Conservation (phyloP, 1,284 basidiomycete species). For the Cryptococcus depauperatus region DNA sequence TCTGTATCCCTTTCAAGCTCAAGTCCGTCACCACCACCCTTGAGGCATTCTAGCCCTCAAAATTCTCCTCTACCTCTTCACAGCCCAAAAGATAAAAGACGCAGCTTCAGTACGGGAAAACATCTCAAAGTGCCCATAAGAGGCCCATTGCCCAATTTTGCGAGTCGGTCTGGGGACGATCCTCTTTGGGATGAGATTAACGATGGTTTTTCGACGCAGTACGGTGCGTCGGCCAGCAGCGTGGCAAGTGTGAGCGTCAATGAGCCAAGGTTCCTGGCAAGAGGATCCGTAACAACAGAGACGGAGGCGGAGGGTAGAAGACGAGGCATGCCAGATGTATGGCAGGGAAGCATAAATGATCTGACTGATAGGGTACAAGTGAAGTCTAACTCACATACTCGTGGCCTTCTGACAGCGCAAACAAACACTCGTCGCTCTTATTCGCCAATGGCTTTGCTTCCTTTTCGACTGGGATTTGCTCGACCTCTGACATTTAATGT, state of each 20-base stretch:
- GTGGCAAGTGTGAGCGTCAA: slow-evolving; percentile 18
- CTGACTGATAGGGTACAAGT: slow-evolving; percentile 1
- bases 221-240: slow-evolving; percentile 29
- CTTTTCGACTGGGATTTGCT: slow-evolving; percentile 7
- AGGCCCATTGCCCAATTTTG: too few relatives aligned
- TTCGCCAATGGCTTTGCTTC: slow-evolving; percentile 21
- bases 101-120: background rate
- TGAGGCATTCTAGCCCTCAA: too few relatives aligned
- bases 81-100: background rate
- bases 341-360: slow-evolving; percentile 8
- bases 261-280: slow-evolving; percentile 25
- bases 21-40: too few relatives aligned
- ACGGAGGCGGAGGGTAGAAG: slow-evolving; percentile 13
- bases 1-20: too few relatives aligned
- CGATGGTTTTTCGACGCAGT: slow-evolving; percentile 19
- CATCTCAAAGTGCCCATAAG: background rate
- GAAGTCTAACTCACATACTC: too few relatives aligned
- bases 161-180: too few relatives aligned
- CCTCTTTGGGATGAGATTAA: slow-evolving; percentile 1
- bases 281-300: slow-evolving; percentile 8
- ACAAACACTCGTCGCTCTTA: slow-evolving; percentile 8
- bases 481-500: slow-evolving; percentile 1
- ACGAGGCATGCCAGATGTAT: slow-evolving; percentile 2
- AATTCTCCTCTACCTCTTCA: background rate
- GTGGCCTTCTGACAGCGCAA: too few relatives aligned